Conservation (phyloP, 2,329 filamentous ascomycete species). For the Aulographum hederae region DNA sequence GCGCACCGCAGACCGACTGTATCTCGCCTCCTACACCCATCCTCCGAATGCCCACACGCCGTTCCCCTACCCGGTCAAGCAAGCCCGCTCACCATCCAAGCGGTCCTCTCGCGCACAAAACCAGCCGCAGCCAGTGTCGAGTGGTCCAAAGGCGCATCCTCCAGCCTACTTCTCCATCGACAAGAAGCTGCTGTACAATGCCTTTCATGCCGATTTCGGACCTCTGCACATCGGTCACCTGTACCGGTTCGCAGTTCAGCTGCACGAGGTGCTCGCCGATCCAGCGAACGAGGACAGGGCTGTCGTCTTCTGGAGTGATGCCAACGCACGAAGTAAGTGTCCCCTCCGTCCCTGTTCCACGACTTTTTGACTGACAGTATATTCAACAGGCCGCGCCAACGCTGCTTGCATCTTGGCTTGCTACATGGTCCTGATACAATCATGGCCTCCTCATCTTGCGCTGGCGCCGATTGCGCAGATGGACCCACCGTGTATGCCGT, state of each 20-base stretch:
- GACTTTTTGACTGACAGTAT: background rate
- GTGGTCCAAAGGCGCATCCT: constrained; percentile 33
- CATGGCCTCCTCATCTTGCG: constrained; percentile 90
- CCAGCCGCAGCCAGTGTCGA: constrained; percentile 31
- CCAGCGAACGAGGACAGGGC: constrained; percentile 77
- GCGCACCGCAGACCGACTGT: constrained; percentile 59
- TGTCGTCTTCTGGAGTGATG: constrained; percentile 90
- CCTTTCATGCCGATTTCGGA: constrained; percentile 96
- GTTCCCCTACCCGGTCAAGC: constrained; percentile 58
- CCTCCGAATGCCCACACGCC: constrained; percentile 63
- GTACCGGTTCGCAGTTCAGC: constrained; percentile 87
- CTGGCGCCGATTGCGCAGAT: constrained; percentile 91
- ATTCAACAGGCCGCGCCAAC: constrained; percentile 59
- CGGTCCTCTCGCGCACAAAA: constrained; percentile 48
- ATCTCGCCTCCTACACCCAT: constrained; percentile 80
- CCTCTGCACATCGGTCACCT: constrained; percentile 93
- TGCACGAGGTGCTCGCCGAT: constrained; percentile 86
- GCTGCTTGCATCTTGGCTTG: constrained; percentile 87
- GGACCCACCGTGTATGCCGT: constrained; percentile 95
- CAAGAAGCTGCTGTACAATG: constrained; percentile 84
- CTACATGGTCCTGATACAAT: constrained; percentile 98
- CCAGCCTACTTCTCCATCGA: constrained; percentile 96
- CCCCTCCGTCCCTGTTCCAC: background rate
- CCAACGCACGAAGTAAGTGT: constrained; percentile 70
- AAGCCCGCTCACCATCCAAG: constrained; percentile 52